Evolutionary conservation across 768 basidiomycete genomes (phyloP).

Genomic region (Amyloporia xantha): DNA sequence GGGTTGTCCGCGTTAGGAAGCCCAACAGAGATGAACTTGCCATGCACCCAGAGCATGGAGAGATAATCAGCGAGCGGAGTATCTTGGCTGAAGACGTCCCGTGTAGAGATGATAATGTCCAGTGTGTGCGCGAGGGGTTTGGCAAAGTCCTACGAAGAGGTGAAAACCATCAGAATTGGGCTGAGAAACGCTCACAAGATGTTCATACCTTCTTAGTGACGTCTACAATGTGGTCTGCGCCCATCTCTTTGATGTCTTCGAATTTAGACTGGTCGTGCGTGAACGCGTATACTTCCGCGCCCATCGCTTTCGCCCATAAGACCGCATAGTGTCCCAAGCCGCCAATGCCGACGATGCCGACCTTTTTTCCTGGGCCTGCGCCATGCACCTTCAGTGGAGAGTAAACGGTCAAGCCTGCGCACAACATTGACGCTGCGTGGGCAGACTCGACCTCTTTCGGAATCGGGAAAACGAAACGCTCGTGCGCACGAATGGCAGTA

Average conservation of each 20-base stretch:
- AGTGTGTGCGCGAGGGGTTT: constrained; percentile 32
- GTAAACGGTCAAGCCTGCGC: constrained; percentile 56
- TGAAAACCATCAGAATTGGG: constrained; percentile 11
- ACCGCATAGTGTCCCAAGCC: constrained; percentile 41
- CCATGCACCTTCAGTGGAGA: constrained; percentile 52
- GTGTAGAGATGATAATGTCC: constrained; percentile 40
- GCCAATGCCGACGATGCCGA: constrained; percentile 63
- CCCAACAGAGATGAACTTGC: constrained; percentile 51
- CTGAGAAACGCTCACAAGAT: background rate
- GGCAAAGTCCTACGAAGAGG: constrained; percentile 36
- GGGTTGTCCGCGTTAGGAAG: constrained; percentile 46
- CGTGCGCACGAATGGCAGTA: constrained; percentile 37
- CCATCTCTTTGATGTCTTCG: constrained; percentile 51
- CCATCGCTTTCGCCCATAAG: constrained; percentile 47
- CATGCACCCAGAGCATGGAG: constrained; percentile 43
- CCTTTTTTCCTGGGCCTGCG: constrained; percentile 51
- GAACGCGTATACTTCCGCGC: constrained; percentile 52
- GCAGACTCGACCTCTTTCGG: constrained; percentile 46
- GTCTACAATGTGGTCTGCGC: constrained; percentile 47
- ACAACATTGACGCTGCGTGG: constrained; percentile 57
- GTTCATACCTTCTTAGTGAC: constrained; percentile 26
- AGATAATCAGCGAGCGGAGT: constrained; percentile 26
- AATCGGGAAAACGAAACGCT: constrained; percentile 53
- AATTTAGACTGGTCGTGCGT: constrained; percentile 46
- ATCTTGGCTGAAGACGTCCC: constrained; percentile 15